Evolutionary conservation across 2,329 filamentous ascomycete species (phyloP), one percentile per base, ranked within the genome.

Genomic region (Alternaria hordeiaustralica): DNA sequence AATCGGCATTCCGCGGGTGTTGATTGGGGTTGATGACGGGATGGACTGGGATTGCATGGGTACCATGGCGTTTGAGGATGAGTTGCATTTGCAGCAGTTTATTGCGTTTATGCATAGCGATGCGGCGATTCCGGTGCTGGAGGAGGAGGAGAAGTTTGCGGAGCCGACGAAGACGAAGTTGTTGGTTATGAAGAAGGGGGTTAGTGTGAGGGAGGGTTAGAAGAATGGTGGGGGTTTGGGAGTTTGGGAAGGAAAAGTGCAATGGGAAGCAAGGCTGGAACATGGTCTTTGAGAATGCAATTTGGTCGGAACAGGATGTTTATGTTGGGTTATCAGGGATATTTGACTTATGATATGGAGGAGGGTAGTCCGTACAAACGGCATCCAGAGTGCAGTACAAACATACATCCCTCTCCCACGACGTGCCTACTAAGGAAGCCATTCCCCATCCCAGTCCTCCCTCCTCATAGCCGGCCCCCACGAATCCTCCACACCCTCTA

Each of bases 21-120:
- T 68, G 20, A 54, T 71, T 15, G 67, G 67, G 11, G 49, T 25
- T 3, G 55, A 64, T 26, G 67, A 65, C 6, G 59, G 57, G n/a
- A 43, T 71, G 21, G 68, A 69, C n/a, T 71, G 67, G 67, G 68
- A 71, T 28, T 69, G 67, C 20, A 68, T 66, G 20, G 63, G 68
- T 21, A 63, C 64, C 12, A 71, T 71, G 68, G 60, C 64, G 11
- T 71, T 71, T 30, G 63, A 36, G 12, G 68, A 71, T n/a, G 67
- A 71, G 26, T 33, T 71, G 49, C 68, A 71, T 26, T 65, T 47
- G 47, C 68, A 71, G 58, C 68, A 69, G n/a, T 71, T 71, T 26
- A 66, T 71, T 23, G 62, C 68, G 0, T 68, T 71, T 44, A 68
- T 71, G 60, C 56, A 71, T n/a, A 65, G 60, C 15, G 65, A 71